Percentiles rank a stretch among this genome's conserved stretches.
Conservation (phyloP, 2,329 filamentous ascomycete genomes). For the Dothistroma septosporum region DNA sequence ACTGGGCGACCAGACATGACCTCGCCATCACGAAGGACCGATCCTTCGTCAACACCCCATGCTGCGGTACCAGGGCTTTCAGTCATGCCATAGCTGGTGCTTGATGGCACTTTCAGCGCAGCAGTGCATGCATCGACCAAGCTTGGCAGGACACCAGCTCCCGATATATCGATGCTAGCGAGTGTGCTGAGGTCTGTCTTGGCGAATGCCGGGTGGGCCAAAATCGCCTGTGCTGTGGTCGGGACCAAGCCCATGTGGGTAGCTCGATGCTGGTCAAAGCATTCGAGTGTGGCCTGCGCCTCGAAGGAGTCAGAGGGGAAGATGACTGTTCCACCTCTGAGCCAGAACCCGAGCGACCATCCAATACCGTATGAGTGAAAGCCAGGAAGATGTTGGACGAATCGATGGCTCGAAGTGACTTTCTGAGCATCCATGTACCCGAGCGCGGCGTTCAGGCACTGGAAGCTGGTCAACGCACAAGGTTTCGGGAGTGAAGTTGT, state of each 20-base stretch:
- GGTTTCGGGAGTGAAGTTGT: conserved; percentile 49
- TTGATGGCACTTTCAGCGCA: conserved; percentile 29
- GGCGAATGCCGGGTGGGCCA: conserved; percentile 30
- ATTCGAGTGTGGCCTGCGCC: conserved; percentile 32
- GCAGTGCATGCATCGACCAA: conserved; percentile 29
- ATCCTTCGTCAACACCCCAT: conserved; percentile 36
- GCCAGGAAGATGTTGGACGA: conserved; percentile 31
- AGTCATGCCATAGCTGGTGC: conserved; percentile 44
- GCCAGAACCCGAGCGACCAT: conserved; percentile 32
- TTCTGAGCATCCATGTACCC: conserved; percentile 29
- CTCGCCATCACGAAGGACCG: conserved; percentile 33
- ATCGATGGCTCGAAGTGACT: conserved; percentile 27
- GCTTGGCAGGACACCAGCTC: conserved; percentile 37
- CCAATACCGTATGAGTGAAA: conserved; percentile 34
- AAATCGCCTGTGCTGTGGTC: conserved; percentile 33
- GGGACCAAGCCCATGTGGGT: conserved; percentile 36
- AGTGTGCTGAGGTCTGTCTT: conserved; percentile 31
- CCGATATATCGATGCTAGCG: conserved; percentile 33
- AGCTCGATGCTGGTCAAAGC: conserved; percentile 31
- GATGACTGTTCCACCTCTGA: conserved; percentile 27
- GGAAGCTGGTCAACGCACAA: conserved; percentile 40
- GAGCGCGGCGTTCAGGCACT: conserved; percentile 38
- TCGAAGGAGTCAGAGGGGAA: conserved; percentile 33
- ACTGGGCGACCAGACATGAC: conserved; percentile 43
- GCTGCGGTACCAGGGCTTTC: conserved; percentile 44